Evolutionary conservation across 2,329 filamentous ascomycete species (phyloP).

Genomic region (Fusarium sp.): DNA sequence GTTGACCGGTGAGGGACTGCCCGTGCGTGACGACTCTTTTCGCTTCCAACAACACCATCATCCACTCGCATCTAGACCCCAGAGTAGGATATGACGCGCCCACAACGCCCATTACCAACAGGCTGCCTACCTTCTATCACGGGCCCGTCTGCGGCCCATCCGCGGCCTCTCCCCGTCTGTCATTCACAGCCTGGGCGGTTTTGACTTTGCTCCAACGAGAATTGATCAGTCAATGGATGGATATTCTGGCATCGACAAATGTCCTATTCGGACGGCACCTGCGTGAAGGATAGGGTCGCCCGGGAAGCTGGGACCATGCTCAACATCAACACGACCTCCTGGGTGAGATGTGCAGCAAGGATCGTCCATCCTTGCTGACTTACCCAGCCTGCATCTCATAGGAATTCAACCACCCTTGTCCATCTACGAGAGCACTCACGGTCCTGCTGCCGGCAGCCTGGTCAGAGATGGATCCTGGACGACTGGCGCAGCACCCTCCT

Average conservation of each 20-base stretch:
- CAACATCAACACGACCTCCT: neutral
- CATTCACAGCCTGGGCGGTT: slow-evolving; percentile 10
- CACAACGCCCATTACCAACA: slow-evolving; percentile 17
- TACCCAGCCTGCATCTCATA: slow-evolving; percentile 27
- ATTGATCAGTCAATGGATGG: slow-evolving; percentile 15
- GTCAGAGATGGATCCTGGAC: slow-evolving; percentile 15
- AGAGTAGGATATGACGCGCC: slow-evolving; percentile 28
- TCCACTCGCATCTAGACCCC: slow-evolving; percentile 42
- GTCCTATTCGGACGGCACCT: slow-evolving; percentile 13
- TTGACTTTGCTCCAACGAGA: slow-evolving; percentile 23
- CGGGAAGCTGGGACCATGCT: slow-evolving; percentile 30
- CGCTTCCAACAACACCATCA: slow-evolving; percentile 37
- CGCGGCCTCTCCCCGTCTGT: slow-evolving; percentile 20
- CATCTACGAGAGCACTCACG: slow-evolving; percentile 10
- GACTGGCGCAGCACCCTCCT: slow-evolving; percentile 32
- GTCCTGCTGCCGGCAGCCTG: slow-evolving; percentile 29
- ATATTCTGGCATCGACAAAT: slow-evolving; percentile 17
- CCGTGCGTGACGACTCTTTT: slow-evolving; percentile 39
- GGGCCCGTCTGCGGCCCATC: slow-evolving; percentile 1
- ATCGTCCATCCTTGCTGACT: slow-evolving; percentile 21
- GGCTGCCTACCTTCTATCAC: neutral
- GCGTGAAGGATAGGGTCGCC: slow-evolving; percentile 15
- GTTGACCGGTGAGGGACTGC: slow-evolving; percentile 41
- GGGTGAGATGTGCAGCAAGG: slow-evolving; percentile 25
- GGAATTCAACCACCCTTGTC: slow-evolving; percentile 16